A percentile compares a stretch with the other conserved stretches of the same genome.
These are phyloP conservation scores for Diaporthe ilicicola DNA, from an alignment of 2,329 filamentous ascomycete genomes.

Conservation along the genomic window DNA sequence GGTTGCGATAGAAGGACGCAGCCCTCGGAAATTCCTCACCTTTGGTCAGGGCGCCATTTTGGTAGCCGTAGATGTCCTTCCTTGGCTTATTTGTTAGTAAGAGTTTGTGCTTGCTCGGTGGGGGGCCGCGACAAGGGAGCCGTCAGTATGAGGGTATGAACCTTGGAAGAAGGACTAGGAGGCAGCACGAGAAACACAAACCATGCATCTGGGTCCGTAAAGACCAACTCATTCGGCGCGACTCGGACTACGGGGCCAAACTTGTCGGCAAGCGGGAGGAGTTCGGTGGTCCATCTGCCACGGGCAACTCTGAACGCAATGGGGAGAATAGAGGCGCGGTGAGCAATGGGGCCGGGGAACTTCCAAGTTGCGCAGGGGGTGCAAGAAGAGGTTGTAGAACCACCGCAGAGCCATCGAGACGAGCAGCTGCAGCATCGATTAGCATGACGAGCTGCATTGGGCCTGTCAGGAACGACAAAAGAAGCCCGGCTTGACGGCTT, in stretches of 20 bases:
- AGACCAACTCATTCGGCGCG: constrained; percentile 30
- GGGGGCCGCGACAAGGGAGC: no score
- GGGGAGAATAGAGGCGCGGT: constrained; percentile 20
- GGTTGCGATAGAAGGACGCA: constrained; percentile 26
- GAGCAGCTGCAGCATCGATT: background rate
- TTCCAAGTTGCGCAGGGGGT: constrained; percentile 30
- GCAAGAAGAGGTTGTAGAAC: constrained; percentile 34
- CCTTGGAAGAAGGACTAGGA: background rate
- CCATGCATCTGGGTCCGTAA: constrained; percentile 28
- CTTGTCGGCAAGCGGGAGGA: constrained; percentile 14
- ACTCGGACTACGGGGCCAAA: constrained; percentile 37
- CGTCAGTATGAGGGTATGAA: background rate
- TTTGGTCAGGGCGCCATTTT: constrained; percentile 21
- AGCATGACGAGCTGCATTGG: background rate
- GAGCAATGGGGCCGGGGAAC: constrained; percentile 30
- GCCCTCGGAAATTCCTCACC: constrained; percentile 34
- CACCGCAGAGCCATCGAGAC: background rate
- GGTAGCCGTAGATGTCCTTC: constrained; percentile 35
- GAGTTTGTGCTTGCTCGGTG: background rate
- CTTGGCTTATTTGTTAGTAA: background rate
- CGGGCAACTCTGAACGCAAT: background rate
- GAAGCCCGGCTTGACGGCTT: background rate
- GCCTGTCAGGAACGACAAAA: no score
- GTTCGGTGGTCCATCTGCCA: constrained; percentile 5
- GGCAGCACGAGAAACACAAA: background rate